Base-by-base conservation (phyloP, 768 basidiomycete genomes). In the Termitomyces sp. region DNA sequence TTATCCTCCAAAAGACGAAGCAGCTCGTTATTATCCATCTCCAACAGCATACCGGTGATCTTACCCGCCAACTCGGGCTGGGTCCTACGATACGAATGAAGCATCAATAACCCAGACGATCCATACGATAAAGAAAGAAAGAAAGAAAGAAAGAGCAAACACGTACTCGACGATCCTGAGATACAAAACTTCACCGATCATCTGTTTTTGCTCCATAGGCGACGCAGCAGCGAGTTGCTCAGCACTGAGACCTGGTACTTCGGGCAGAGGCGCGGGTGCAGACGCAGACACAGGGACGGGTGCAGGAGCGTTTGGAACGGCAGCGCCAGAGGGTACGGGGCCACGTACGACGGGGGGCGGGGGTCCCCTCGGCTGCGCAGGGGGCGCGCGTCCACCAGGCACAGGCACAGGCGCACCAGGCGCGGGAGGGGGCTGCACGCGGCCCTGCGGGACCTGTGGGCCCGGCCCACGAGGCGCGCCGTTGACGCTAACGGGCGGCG, bases 21-120 rank as follows among this genome's bases (percentile, higher is more conserved):
- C 53, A 99, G 83, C 77, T 98, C 97, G 51, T 81, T 70, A 77
- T 96, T 96, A 76, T 98, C 96, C 96, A 99, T 98, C 86, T 99
- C 96, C 67, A 98, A 85, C 70, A 98, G 81, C 96, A 98, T 98
- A 56, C 94, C 96, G 49, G 95, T 98, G 74, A 98, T 97, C 85
- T 98, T 98, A 63, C 96, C 96, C 62, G 97, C 95, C 72, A 97
- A 79, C n/a, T 96, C 96, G 58, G 95, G 93, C 69, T 98, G 88
- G 59, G 87, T 72, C 38, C 89, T 92, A 70, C 15, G 20, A 20
- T 20, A 42, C 36, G 55, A 8, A 36, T 20, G 48, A 8, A 5
- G 5, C 2, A 20, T 0, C 32, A 56, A 60, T 0, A 29, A 32
- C 6, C 10, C 32, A 20, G 20, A 50, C 59, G n/a, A 48, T 45